Evolutionary conservation across 768 basidiomycete genomes (phyloP).

Genomic region (Suillus decipiens): DNA sequence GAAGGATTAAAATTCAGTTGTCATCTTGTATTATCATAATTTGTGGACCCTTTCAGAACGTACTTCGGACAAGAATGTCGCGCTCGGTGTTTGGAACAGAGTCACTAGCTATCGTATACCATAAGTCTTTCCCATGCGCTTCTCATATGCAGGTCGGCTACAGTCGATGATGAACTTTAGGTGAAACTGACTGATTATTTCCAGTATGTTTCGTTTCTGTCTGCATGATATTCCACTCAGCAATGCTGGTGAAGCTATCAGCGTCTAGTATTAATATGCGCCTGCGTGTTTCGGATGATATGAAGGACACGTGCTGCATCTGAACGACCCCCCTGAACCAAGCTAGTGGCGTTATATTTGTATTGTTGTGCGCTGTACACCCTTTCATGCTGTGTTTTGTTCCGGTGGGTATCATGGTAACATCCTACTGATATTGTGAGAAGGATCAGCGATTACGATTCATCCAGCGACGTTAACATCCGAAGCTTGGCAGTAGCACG

Average conservation of each 20-base stretch:
- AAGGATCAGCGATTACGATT: no score
- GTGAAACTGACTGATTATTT: background rate
- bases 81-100: conserved; percentile 24
- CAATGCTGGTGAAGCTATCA: background rate
- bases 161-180: background rate
- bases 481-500: no score
- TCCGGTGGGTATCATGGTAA: no score
- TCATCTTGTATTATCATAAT: no score
- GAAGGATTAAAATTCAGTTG: conserved; percentile 22
- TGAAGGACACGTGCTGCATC: no score
- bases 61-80: conserved; percentile 22
- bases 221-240: background rate
- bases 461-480: no score
- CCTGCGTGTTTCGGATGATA: background rate
- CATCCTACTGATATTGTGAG: no score
- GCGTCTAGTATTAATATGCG: background rate
- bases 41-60: background rate
- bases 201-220: background rate
- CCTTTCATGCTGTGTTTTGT: no score
- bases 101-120: conserved; percentile 30
- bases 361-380: no score
- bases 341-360: no score
- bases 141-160: conserved; percentile 32
- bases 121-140: conserved; percentile 32
- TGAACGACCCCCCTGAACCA: no score